Base-by-base conservation (phyloP, 352 stramenopile species). In the Globisporangium paroecandrum region DNA sequence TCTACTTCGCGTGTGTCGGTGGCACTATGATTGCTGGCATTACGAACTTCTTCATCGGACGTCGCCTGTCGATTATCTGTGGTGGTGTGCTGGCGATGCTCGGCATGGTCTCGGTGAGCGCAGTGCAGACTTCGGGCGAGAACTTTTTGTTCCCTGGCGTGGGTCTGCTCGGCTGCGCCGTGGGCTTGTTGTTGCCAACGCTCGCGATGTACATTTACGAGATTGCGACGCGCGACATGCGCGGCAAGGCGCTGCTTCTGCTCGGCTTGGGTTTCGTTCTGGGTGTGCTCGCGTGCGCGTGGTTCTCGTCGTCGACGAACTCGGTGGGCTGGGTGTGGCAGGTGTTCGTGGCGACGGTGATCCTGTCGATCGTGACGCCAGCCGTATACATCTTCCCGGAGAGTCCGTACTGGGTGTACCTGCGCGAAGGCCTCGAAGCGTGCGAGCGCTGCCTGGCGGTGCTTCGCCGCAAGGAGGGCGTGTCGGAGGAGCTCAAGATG, bases 191-290 rank as follows among this genome's bases (percentile, higher is more conserved):
- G 24, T 46, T 94, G 49, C 87, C 86, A 36, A 89, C 87, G 5
- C 71, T 95, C 27, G 76, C 84, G 25, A 84, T 91, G 55, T 95
- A 95, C 74, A 91, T 94, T 56, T 95, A 91, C 72, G 87, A 95
- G 68, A 90, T 95, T 55, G 91, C 87, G 13, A 93, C 87, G 47
- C 81, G 77, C 8, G 85, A 94, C 43, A 94, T 94, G 85, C 85
- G 87, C 51, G 80, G 84, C 63, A 94, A 94, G 73, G 83, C 84
- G 49, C 62, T 95, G 64, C 70, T 95, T 49, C 74, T 93, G 60
- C 72, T 95, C 0, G 87, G 83, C 18, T 72, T 87, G 68, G 83
- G 85, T 24, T 93, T 93, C 32, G 76, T 90, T 61, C 64, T 87
- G 2, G 87, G 87, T 34, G 83, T 88, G 9, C 65, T 90, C 38